These are phyloP conservation scores for Candida sanyiensis DNA, from an alignment of 805 yeast genomes.

Conservation along the genomic window DNA sequence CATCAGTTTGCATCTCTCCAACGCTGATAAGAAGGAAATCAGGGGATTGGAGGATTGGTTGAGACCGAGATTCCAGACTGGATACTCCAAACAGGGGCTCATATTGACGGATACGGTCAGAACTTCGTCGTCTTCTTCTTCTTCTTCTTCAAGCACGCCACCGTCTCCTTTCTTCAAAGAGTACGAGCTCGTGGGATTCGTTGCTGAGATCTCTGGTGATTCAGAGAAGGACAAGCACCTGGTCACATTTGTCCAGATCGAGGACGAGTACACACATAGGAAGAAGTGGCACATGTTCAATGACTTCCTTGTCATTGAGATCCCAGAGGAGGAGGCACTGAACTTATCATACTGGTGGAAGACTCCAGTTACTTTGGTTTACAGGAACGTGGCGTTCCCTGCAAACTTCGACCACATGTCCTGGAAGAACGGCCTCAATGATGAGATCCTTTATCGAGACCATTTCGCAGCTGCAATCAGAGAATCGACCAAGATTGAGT, in stretches of 20 bases:
- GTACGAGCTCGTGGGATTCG: slow-evolving; percentile 64
- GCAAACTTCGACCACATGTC: slow-evolving; percentile 41
- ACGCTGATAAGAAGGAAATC: slow-evolving; percentile 49
- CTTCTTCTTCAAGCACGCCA: not conserved
- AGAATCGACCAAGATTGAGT: slow-evolving; percentile 53
- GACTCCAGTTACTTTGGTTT: slow-evolving; percentile 66
- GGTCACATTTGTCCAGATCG: slow-evolving; percentile 51
- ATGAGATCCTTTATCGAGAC: slow-evolving; percentile 64
- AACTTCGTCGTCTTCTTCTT: slow-evolving; percentile 1
- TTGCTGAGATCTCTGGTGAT: slow-evolving; percentile 49
- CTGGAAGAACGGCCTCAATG: slow-evolving; percentile 51
- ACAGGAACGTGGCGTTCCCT: slow-evolving; percentile 43
- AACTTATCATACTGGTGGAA: slow-evolving; percentile 76
- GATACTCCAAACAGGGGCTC: slow-evolving; percentile 26
- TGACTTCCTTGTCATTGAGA: slow-evolving; percentile 78
- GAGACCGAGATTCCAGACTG: slow-evolving; percentile 52
- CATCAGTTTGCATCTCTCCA: slow-evolving; percentile 50
- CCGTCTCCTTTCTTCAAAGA: slow-evolving; percentile 27
- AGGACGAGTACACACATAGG: slow-evolving; percentile 26
- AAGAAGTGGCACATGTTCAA: slow-evolving; percentile 78
- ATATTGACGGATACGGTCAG: slow-evolving; percentile 9
- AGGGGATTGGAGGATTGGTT: slow-evolving; percentile 53
- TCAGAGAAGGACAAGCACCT: slow-evolving; percentile 51
- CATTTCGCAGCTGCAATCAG: slow-evolving; percentile 66
- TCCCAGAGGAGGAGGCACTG: slow-evolving; percentile 73